Conservation (phyloP, 2,329 filamentous ascomycete species). For the Scedosporium aurantiacum region DNA sequence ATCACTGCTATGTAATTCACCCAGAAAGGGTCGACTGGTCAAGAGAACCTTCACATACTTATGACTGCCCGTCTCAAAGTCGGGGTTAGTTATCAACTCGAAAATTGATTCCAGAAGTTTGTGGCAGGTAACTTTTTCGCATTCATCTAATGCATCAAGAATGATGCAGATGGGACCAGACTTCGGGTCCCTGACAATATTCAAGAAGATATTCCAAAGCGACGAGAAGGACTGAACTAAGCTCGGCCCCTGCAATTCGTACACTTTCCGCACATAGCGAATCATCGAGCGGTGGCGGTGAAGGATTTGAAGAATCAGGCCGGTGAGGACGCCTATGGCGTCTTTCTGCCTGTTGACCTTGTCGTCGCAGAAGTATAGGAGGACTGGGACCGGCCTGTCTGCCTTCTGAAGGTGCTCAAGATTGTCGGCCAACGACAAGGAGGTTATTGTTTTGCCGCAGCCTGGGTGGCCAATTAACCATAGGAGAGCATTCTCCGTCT, state of each 20-base stretch:
- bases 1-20: slow-evolving; percentile 6
- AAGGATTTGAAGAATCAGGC: slow-evolving; percentile 24
- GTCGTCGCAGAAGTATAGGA: slow-evolving; percentile 24
- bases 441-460: slow-evolving; percentile 26
- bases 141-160: slow-evolving; percentile 28
- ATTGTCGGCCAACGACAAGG: slow-evolving; percentile 20
- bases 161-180: slow-evolving; percentile 19
- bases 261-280: slow-evolving; percentile 19
- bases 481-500: slow-evolving; percentile 18
- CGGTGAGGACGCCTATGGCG: slow-evolving; percentile 21
- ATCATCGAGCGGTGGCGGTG: slow-evolving; percentile 19
- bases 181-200: slow-evolving; percentile 19
- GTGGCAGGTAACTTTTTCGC: slow-evolving; percentile 17
- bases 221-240: slow-evolving; percentile 22
- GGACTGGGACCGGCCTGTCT: slow-evolving; percentile 12
- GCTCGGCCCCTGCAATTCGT: slow-evolving; percentile 18
- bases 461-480: slow-evolving; percentile 26
- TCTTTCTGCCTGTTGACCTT: slow-evolving; percentile 21
- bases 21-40: slow-evolving; percentile 19
- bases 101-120: slow-evolving; percentile 16
- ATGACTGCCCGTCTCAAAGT: slow-evolving; percentile 7
- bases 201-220: slow-evolving; percentile 23
- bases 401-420: slow-evolving; percentile 12
- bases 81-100: slow-evolving; percentile 11
- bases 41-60: slow-evolving; percentile 22